These are phyloP conservation scores for Suhomyces kunorum DNA, from an alignment of 1,139 yeast genomes.

Conservation along the genomic window DNA sequence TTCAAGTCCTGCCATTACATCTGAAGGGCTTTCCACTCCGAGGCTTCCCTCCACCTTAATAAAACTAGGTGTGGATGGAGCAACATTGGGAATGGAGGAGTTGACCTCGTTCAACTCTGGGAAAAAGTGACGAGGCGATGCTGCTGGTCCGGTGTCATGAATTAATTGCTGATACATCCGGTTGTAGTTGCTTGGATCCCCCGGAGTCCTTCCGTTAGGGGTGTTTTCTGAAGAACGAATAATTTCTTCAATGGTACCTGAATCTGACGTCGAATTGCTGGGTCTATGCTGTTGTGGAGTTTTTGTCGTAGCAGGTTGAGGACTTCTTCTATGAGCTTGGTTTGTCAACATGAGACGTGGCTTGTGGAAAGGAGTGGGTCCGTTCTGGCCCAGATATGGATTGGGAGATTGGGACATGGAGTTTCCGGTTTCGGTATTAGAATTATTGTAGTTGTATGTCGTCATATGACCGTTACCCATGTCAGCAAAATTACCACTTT, in stretches of 20 bases:
- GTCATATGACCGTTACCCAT: conserved; percentile 20
- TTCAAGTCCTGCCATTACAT: conserved; percentile 39
- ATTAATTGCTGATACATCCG: conserved; percentile 36
- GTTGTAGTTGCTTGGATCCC: conserved; percentile 22
- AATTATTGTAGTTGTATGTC: conserved; percentile 19
- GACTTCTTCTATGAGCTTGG: conserved; percentile 30
- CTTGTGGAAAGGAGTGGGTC: conserved; percentile 29
- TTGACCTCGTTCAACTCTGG: conserved; percentile 30
- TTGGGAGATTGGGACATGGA: conserved; percentile 12
- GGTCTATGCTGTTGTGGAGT: conserved; percentile 8
- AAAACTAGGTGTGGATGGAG: conserved; percentile 14
- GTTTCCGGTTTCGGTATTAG: not conserved
- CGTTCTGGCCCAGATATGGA: conserved; percentile 6
- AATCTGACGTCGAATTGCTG: conserved; percentile 18
- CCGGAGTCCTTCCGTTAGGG: conserved; percentile 16
- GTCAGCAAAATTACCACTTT: conserved; percentile 17
- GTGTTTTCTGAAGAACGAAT: conserved; percentile 34
- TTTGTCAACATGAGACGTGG: conserved; percentile 49
- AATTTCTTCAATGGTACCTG: conserved; percentile 40
- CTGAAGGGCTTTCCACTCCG: conserved; percentile 15
- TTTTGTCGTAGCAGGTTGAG: conserved; percentile 4
- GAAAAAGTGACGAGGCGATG: conserved; percentile 37
- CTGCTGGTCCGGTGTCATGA: conserved; percentile 23
- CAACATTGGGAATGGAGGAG: conserved; percentile 15
- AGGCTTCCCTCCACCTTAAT: conserved; percentile 6